Percentiles rank a stretch among this genome's conserved stretches.
These are phyloP conservation scores for Carex littledalei DNA, from an alignment of 176 grass and related monocot genomes.

Conservation along the genomic window DNA sequence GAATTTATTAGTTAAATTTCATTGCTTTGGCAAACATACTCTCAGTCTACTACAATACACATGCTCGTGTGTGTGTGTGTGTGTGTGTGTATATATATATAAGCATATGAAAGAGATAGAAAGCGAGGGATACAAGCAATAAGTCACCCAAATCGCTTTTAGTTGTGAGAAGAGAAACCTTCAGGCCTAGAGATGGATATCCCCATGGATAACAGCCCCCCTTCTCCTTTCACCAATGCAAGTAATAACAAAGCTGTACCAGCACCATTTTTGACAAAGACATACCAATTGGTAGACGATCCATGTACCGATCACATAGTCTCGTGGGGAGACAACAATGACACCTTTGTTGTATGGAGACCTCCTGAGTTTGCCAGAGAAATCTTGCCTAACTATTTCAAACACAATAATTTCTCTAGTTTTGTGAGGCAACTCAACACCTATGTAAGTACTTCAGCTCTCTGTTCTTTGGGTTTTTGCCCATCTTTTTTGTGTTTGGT, in stretches of 20 bases:
- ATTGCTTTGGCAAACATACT: constrained; percentile 2
- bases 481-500: not conserved
- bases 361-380: constrained; percentile 83
- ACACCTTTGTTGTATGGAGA: constrained; percentile 95
- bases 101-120: constrained; percentile 48
- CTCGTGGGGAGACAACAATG: constrained; percentile 79
- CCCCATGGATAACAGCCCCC: constrained; percentile 53
- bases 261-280: constrained; percentile 92
- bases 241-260: constrained; percentile 46
- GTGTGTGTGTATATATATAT: constrained; percentile 37
- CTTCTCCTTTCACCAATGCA: not conserved
- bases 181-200: constrained; percentile 48
- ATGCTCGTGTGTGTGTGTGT: constrained; percentile 22
- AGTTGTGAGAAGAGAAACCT: constrained; percentile 34
- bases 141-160: constrained; percentile 55
- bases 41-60: constrained; percentile 27
- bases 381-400: constrained; percentile 96
- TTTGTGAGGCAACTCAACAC: constrained; percentile 99
- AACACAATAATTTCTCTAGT: constrained; percentile 99
- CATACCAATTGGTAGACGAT: constrained; percentile 95
- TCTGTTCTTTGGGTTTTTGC: not conserved
- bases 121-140: constrained; percentile 29
- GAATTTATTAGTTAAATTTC: not conserved
- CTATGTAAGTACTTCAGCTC: constrained; percentile 50
- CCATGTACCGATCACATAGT: constrained; percentile 98